Conservation (phyloP, 805 yeast species). For the Komagataella populi region DNA sequence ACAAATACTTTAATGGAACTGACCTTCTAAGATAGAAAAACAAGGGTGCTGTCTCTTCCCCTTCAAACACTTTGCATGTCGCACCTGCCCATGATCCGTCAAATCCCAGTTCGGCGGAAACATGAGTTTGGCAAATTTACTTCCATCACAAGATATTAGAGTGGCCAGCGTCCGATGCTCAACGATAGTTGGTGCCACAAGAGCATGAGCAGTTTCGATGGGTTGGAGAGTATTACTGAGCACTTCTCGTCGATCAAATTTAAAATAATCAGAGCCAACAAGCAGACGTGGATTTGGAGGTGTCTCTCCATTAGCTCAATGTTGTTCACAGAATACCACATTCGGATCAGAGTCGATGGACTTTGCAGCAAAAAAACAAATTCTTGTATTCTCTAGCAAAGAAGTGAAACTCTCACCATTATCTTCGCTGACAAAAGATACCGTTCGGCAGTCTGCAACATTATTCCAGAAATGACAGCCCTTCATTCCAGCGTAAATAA, state of each 20-base stretch:
- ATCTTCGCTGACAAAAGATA: constrained; percentile 51
- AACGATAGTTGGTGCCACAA: constrained; percentile 51
- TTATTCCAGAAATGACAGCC: constrained; percentile 32
- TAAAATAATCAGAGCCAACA: constrained; percentile 42
- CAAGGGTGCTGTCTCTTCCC: constrained; percentile 55
- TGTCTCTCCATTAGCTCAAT: constrained; percentile 13
- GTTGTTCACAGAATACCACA: constrained; percentile 52
- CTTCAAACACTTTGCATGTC: constrained; percentile 57
- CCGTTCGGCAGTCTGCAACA: constrained; percentile 35
- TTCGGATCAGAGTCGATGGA: constrained; percentile 32
- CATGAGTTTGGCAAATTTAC: constrained; percentile 58
- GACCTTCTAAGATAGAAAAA: constrained; percentile 75
- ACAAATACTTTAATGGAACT: constrained; percentile 2
- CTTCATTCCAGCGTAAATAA: constrained; percentile 57
- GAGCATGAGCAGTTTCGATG: constrained; percentile 54
- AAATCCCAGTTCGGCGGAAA: constrained; percentile 59
- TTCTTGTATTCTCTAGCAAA: constrained; percentile 35
- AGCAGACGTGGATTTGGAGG: constrained; percentile 10
- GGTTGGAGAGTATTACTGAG: constrained; percentile 58
- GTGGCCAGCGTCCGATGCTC: constrained; percentile 43
- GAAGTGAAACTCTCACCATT: constrained; percentile 50
- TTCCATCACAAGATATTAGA: constrained; percentile 68
- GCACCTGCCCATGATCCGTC: constrained; percentile 28
- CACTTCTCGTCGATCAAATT: constrained; percentile 20
- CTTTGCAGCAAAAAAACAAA: constrained; percentile 58